A percentile compares a stretch with the other conserved stretches of the same genome.
Conservation (phyloP, 768 basidiomycete genomes). For the Panaeolus cyanescens region DNA sequence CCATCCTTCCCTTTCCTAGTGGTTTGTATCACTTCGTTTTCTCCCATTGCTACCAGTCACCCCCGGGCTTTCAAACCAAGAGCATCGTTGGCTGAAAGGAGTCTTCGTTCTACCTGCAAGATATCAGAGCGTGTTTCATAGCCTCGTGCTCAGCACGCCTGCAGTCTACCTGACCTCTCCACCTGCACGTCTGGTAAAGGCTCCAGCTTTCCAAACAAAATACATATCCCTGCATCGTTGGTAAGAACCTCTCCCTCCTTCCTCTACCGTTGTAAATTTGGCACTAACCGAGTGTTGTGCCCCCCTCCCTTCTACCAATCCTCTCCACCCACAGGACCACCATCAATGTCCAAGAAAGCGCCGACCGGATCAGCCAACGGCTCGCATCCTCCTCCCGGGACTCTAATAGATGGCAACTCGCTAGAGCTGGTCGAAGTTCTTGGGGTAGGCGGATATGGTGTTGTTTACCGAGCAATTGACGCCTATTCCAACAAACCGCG, state of each 20-base stretch:
- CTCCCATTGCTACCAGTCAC: constrained; percentile 1
- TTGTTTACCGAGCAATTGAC: constrained; percentile 89
- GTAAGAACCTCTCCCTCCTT: constrained; percentile 1
- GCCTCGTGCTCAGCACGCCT: constrained; percentile 3
- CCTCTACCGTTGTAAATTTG: neutral
- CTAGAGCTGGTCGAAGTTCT: constrained; percentile 86
- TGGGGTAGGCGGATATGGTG: constrained; percentile 93
- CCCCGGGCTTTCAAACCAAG: neutral
- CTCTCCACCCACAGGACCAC: neutral
- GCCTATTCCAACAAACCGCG: constrained; percentile 44
- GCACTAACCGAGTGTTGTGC: neutral
- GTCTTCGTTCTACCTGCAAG: neutral
- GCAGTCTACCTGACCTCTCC: constrained; percentile 1
- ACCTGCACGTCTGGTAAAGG: neutral
- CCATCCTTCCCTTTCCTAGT: neutral
- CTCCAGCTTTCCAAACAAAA: neutral
- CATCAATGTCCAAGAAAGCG: neutral
- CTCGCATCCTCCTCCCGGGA: constrained; percentile 61
- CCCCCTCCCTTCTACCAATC: neutral
- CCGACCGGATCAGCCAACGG: neutral
- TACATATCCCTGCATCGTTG: neutral
- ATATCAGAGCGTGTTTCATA: constrained; percentile 3
- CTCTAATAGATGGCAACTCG: constrained; percentile 78
- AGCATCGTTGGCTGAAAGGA: neutral
- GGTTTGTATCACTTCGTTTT: neutral